Conservation (phyloP, 495 filamentous ascomycete genomes). For the Hypoxylon cercidicola region DNA sequence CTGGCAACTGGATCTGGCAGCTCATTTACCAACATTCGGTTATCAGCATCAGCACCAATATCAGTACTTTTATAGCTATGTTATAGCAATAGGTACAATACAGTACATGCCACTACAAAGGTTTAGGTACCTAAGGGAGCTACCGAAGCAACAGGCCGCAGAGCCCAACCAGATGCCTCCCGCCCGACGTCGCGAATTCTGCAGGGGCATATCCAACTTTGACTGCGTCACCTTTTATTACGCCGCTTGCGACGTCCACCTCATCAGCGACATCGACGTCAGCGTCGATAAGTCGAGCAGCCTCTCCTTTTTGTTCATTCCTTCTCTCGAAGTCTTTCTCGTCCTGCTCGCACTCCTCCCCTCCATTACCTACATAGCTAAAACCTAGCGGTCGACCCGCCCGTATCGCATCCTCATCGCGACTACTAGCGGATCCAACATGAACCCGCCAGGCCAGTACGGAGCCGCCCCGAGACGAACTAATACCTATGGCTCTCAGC, state of each 20-base stretch:
- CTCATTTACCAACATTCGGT: too few species aligned
- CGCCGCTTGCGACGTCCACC: slow-evolving; percentile 22
- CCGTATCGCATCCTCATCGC: slow-evolving; percentile 68
- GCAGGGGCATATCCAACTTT: slow-evolving; percentile 21
- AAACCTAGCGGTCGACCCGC: slow-evolving; percentile 52
- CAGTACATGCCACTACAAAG: too few species aligned
- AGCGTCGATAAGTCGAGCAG: slow-evolving; percentile 12
- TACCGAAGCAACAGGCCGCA: slow-evolving; percentile 2
- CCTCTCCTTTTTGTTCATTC: slow-evolving; percentile 5
- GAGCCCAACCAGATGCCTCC: slow-evolving; percentile 38
- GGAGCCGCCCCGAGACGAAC: slow-evolving; percentile 55
- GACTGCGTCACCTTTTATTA: slow-evolving; percentile 15
- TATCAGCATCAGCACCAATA: slow-evolving; percentile 2
- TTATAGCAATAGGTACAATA: too few species aligned
- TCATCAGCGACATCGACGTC: slow-evolving; percentile 22
- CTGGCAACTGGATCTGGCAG: too few species aligned
- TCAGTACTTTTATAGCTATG: too few species aligned
- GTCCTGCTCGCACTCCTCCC: background rate
- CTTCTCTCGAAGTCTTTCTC: background rate
- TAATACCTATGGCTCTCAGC: slow-evolving; percentile 56
- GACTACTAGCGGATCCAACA: slow-evolving; percentile 53
- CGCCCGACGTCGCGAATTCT: slow-evolving; percentile 38
- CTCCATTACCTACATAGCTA: slow-evolving; percentile 5
- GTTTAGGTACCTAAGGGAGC: too few species aligned
- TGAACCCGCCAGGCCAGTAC: slow-evolving; percentile 59